Evolutionary conservation across 768 basidiomycete species (phyloP).

Genomic region (Albatrellus ellisii): DNA sequence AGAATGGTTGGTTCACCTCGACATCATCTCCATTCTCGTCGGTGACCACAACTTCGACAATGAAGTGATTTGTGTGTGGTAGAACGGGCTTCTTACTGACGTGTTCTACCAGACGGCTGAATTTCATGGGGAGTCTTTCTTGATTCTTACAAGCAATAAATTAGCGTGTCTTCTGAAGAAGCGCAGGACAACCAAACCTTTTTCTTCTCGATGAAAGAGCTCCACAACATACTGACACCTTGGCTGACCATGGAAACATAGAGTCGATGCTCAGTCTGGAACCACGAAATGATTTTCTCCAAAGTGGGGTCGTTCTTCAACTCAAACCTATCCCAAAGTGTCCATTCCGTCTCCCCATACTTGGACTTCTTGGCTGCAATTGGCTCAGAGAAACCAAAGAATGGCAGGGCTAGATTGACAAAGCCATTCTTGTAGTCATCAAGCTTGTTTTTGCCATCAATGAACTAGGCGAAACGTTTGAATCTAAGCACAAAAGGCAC

Average conservation of each 20-base stretch:
- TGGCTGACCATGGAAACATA: conserved; percentile 93
- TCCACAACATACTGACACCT: conserved; percentile 98
- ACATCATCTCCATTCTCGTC: conserved; percentile 93
- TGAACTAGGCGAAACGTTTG: conserved; percentile 40
- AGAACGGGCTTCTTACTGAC: conserved; percentile 93
- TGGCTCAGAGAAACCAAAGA: conserved; percentile 99
- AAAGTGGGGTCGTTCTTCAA: conserved; percentile 84
- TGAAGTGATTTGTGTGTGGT: conserved; percentile 68
- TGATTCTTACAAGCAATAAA: conserved; percentile 45
- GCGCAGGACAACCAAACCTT: conserved; percentile 44
- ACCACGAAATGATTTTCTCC: conserved; percentile 72
- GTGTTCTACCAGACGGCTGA: conserved; percentile 81
- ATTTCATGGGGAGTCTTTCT: conserved; percentile 79
- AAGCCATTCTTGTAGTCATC: conserved; percentile 99
- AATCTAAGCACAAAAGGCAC: background rate
- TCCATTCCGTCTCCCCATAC: conserved; percentile 87
- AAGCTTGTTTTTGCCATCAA: conserved; percentile 87
- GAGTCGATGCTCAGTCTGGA: conserved; percentile 73
- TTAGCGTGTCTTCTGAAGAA: conserved; percentile 1
- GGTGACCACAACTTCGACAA: conserved; percentile 89
- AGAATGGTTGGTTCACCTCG: conserved; percentile 43
- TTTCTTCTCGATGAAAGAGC: conserved; percentile 82
- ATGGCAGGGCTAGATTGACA: conserved; percentile 92
- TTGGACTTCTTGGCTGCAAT: conserved; percentile 82
- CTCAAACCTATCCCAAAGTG: conserved; percentile 95